Base-by-base conservation (phyloP, 768 basidiomycete species). In the Psilocybe sp. region DNA sequence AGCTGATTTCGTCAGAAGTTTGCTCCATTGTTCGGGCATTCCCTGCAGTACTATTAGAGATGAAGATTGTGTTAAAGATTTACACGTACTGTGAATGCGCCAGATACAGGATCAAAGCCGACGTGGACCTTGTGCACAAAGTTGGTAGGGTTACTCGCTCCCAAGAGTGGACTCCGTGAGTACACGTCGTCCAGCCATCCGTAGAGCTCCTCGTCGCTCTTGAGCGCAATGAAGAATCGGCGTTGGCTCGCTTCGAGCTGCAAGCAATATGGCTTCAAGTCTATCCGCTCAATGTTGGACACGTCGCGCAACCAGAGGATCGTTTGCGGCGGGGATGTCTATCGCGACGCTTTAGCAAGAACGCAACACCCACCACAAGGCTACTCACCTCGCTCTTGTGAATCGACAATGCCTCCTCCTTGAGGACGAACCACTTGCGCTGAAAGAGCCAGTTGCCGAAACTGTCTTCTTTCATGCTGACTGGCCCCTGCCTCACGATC, bases 81-180 rank as follows among this genome's bases (percentile, higher is more conserved):
- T n/a, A n/a, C 34, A 78, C 89, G 59, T 60, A 91, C 92, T 13
- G 95, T 98, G 68, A 99, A 99, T 13, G 85, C 92, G 10, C 96
- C 96, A 37, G 89, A 88, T 39, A 90, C 75, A 2, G 94, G 91
- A 70, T 99, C 96, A 60, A 95, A 98, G 2, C 94, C 95, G 49
- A 98, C 96, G 68, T 98, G 96, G 2, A 98, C 94, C 65, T 98
- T 94, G 73, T 99, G 96, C 0, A 98, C 92, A 63, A 99, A 98
- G 68, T 99, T 96, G 7, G 95, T 98, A 0, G 96, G 96, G 57
- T 88, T 89, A 65, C 87, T 87, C 39, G 95, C 90, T 20, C 96
- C 92, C 85, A 95, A 91, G 43, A 94, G 75, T 2, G 95, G 93
- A 61, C 89, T 92, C 41, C 93, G 81, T 5, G 82, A 82, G 69